Evolutionary conservation across 140 eudicot genomes (phyloP), one percentile per base, ranked within the genome.

Genomic region (Stevia rebaudiana): DNA sequence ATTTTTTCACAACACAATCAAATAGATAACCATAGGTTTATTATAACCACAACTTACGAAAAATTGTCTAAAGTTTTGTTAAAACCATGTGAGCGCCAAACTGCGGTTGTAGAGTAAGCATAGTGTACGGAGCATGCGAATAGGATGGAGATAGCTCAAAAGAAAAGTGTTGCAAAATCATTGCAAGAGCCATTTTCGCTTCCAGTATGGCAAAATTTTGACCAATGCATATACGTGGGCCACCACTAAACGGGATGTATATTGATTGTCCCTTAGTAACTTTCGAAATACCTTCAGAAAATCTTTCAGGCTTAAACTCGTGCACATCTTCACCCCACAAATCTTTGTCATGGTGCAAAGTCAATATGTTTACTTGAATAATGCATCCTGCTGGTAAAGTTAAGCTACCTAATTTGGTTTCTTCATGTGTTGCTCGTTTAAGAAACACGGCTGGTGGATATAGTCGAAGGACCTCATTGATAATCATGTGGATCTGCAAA

Each of bases 291-390:
- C 80, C 80, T 68, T 75, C 61, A 0, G 75, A 75, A 75, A 75
- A 75, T 11, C 80, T 68, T 47, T 68, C 75, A 2, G 80, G 80
- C 22, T 75, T 75, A 44, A 75, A 75, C 24, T 75, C 75, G 1
- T 68, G 52, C n/a, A 19, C 75, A 61, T 68, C 75, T n/a, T 61
- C 61, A 28, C 80, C 71, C 33, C 33, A 28, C 33, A 28, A 28
- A 28, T 28, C 33, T 28, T 28, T 28, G 33, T 28, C 33, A 28
- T 28, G 33, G 33, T 28, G 33, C 33, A 28, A 28, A 28, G 4
- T 28, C 33, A 28, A 28, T 28, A 4, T 28, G 4, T 4, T 28
- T 28, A 28, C 33, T 28, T 28, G 33, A 28, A 28, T 4, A 28
- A 1, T 1, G 33, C 33, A 28, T 28, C 33, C 33, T 28, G 33